Evolutionary conservation across 208 protist species (phyloP).

Genomic region (Trypanosoma caninum): DNA sequence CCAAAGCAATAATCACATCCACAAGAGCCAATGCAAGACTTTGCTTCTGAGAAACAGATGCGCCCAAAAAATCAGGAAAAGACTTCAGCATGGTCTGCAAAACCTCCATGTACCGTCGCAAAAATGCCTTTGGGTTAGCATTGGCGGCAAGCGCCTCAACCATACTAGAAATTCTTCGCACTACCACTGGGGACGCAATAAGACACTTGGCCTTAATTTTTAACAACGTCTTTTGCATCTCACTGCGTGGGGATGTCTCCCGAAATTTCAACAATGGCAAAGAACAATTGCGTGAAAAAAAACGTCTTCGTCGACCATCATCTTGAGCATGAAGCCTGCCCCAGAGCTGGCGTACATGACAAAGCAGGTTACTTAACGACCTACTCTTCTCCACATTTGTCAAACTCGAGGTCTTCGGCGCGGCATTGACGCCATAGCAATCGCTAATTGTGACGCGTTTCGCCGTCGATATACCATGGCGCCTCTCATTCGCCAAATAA

Average conservation of each 20-base stretch:
- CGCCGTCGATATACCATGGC: conserved; percentile 7
- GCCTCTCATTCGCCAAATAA: conserved; percentile 28
- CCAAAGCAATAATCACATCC: conserved; percentile 46
- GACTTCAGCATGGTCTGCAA: conserved; percentile 23
- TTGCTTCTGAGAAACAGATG: conserved; percentile 21
- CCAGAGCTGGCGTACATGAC: conserved; percentile 5
- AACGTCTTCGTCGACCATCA: not conserved
- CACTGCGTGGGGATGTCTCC: too few relatives aligned
- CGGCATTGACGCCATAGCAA: not conserved
- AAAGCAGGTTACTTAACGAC: conserved; percentile 5
- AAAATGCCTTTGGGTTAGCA: conserved; percentile 37
- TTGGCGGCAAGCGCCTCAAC: conserved; percentile 40
- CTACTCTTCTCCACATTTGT: too few relatives aligned
- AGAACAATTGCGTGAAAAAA: too few relatives aligned
- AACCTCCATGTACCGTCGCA: conserved; percentile 33
- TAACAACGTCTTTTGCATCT: not conserved
- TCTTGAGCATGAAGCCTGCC: conserved; percentile 2
- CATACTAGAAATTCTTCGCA: conserved; percentile 28
- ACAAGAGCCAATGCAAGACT: conserved; percentile 37
- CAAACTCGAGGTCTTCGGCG: too few relatives aligned
- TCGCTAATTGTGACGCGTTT: not conserved
- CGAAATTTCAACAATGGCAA: too few relatives aligned
- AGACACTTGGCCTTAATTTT: conserved; percentile 44
- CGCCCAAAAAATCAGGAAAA: conserved; percentile 3
- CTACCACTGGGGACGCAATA: conserved; percentile 33